These are phyloP conservation scores for Coemansia sp. DNA, from an alignment of 192 early-diverging fungal species.

Conservation along the genomic window DNA sequence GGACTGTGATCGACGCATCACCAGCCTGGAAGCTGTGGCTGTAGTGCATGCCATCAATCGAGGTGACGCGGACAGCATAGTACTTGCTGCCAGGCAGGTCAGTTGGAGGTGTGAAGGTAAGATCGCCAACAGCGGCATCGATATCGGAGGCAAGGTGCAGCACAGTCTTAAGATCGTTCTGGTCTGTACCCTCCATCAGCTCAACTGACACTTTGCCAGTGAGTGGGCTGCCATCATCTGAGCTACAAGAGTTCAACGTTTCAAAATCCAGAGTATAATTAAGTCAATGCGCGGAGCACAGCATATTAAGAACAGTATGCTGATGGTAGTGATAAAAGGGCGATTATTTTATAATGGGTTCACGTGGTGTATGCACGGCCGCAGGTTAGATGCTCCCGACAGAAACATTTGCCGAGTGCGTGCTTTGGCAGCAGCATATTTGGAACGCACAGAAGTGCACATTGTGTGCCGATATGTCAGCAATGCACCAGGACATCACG, in stretches of 20 bases:
- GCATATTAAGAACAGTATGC: background rate
- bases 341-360: too few relatives aligned
- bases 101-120: constrained; percentile 26
- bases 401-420: too few relatives aligned
- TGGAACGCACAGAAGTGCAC: too few relatives aligned
- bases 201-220: constrained; percentile 42
- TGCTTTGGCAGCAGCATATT: too few relatives aligned
- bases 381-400: too few relatives aligned
- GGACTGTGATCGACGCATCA: constrained; percentile 8
- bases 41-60: constrained; percentile 43
- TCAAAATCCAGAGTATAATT: too few relatives aligned
- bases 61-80: constrained; percentile 46
- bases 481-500: too few relatives aligned
- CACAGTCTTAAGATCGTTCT: constrained; percentile 40
- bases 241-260: constrained; percentile 22
- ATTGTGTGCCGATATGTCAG: too few relatives aligned
- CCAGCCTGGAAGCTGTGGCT: constrained; percentile 48
- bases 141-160: constrained; percentile 24
- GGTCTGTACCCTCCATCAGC: constrained; percentile 50
- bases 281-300: too few relatives aligned
- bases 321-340: background rate
- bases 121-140: constrained; percentile 17
- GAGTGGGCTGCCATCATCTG: constrained; percentile 27
- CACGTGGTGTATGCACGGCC: too few relatives aligned
- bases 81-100: constrained; percentile 21